These are phyloP conservation scores for Apophysomyces variabilis DNA, from an alignment of 371 early-diverging fungal species.

Conservation along the genomic window DNA sequence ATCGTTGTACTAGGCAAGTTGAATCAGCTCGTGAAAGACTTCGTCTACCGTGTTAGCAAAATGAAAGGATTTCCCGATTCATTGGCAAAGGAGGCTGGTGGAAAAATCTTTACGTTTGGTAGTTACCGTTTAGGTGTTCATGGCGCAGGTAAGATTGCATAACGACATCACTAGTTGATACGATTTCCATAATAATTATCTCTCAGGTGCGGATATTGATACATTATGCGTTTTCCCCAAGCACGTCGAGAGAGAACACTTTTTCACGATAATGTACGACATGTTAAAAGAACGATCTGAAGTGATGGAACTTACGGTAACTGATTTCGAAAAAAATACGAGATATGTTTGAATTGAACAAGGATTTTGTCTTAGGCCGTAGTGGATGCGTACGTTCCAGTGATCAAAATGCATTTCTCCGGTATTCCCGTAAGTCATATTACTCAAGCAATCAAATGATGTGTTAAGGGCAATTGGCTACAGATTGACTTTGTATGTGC, in stretches of 20 bases:
- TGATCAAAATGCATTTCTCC: conserved; percentile 95
- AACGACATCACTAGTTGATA: neutral
- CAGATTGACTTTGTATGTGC: conserved; percentile 99
- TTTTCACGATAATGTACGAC: conserved; percentile 92
- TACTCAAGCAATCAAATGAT: neutral
- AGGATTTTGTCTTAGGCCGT: conserved; percentile 57
- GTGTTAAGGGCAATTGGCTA: conserved; percentile 10
- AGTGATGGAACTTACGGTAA: conserved; percentile 89
- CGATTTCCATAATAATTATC: neutral
- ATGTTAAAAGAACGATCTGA: conserved; percentile 82
- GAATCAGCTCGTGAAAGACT: conserved; percentile 86
- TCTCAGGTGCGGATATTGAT: conserved; percentile 97
- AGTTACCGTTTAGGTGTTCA: conserved; percentile 99
- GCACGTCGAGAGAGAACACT: conserved; percentile 94
- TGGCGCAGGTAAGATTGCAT: conserved; percentile 68
- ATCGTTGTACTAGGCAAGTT: conserved; percentile 89
- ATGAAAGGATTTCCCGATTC: conserved; percentile 77
- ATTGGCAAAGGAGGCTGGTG: conserved; percentile 88
- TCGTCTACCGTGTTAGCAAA: conserved; percentile 78
- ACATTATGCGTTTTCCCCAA: conserved; percentile 97
- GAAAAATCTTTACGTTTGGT: conserved; percentile 99
- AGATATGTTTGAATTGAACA: neutral
- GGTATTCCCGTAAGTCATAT: conserved; percentile 77
- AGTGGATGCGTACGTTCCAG: conserved; percentile 97
- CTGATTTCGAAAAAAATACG: neutral